phyloP scores from a whole-genome alignment of 2,329 filamentous ascomycete species.

The Bipolaris sorokiniana region DNA sequence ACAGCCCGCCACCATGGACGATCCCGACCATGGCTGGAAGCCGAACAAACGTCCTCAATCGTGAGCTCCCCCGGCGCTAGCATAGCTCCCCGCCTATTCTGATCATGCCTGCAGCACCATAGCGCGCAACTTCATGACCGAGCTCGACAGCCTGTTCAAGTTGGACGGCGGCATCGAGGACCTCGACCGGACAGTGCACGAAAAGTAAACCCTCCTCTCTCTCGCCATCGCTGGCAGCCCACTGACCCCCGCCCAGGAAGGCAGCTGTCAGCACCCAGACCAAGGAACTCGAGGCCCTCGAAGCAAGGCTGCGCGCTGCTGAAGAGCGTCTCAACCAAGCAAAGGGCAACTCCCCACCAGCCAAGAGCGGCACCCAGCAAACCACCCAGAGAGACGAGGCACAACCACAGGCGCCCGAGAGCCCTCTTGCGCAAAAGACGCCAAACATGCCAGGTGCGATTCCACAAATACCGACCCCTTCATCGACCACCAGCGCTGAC shows the following conservation, averaged over 20 bases:
- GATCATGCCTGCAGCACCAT: constrained; percentile 69
- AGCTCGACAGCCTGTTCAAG: constrained; percentile 87
- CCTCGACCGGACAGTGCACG: constrained; percentile 75
- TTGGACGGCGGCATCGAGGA: constrained; percentile 79
- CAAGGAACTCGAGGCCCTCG: constrained; percentile 83
- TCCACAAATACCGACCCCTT: constrained; percentile 37
- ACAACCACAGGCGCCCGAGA: constrained; percentile 40
- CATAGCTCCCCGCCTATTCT: constrained; percentile 30
- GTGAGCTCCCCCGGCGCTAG: constrained; percentile 60
- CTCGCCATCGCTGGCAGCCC: neutral
- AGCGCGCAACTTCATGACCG: constrained; percentile 83
- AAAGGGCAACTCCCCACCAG: constrained; percentile 40
- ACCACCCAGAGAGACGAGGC: constrained; percentile 30
- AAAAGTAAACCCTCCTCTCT: constrained; percentile 70
- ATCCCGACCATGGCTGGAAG: constrained; percentile 78
- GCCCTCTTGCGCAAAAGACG: constrained; percentile 28
- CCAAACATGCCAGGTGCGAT: constrained; percentile 42
- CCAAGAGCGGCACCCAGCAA: constrained; percentile 40
- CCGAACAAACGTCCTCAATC: constrained; percentile 82
- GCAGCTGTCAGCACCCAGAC: constrained; percentile 75
- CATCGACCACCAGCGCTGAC: constrained; percentile 44
- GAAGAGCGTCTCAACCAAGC: constrained; percentile 70
- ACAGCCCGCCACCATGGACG: constrained; percentile 35
- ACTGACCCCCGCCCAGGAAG: constrained; percentile 64
- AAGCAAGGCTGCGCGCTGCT: constrained; percentile 82